phyloP scores from a whole-genome alignment of 768 basidiomycete genomes.

The Tylopilus felleus region DNA sequence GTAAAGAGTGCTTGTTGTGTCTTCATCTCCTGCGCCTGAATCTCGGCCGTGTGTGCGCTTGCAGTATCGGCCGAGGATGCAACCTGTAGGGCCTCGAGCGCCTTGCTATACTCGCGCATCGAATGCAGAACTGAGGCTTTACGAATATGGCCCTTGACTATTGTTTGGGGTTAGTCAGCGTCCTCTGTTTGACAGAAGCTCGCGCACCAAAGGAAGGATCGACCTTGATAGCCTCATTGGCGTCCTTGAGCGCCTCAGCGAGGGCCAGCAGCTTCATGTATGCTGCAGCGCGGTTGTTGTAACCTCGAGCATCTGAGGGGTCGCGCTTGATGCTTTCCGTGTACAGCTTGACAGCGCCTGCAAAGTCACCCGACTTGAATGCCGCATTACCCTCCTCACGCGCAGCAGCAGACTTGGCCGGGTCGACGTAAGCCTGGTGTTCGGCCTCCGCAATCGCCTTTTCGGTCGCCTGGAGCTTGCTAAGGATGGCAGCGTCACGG shows the following conservation, averaged over 20 bases:
- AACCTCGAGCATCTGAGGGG: conserved; percentile 84
- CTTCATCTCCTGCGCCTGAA: conserved; percentile 77
- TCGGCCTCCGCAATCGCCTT: conserved; percentile 74
- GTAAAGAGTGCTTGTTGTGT: conserved; percentile 72
- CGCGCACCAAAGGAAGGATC: conserved; percentile 79
- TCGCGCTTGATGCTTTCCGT: conserved; percentile 96
- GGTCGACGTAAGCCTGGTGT: conserved; percentile 81
- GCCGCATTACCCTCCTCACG: conserved; percentile 89
- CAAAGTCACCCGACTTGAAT: conserved; percentile 94
- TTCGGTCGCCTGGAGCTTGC: conserved; percentile 85
- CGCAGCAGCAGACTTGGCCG: conserved; percentile 73
- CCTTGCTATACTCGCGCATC: conserved; percentile 91
- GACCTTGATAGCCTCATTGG: conserved; percentile 86
- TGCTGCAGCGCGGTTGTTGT: conserved; percentile 98
- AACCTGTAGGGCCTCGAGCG: conserved; percentile 76
- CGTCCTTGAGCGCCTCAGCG: conserved; percentile 95
- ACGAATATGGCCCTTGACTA: conserved; percentile 92
- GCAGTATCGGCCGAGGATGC: conserved; percentile 79
- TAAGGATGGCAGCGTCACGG: conserved; percentile 88
- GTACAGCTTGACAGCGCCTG: conserved; percentile 86
- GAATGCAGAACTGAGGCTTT: conserved; percentile 81
- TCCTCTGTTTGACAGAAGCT: background rate
- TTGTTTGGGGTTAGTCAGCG: background rate
- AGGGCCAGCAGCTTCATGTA: conserved; percentile 94
- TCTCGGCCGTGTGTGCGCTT: conserved; percentile 79